phyloP scores from a whole-genome alignment of 2,329 filamentous ascomycete species.

The Botrytis pseudocinerea region DNA sequence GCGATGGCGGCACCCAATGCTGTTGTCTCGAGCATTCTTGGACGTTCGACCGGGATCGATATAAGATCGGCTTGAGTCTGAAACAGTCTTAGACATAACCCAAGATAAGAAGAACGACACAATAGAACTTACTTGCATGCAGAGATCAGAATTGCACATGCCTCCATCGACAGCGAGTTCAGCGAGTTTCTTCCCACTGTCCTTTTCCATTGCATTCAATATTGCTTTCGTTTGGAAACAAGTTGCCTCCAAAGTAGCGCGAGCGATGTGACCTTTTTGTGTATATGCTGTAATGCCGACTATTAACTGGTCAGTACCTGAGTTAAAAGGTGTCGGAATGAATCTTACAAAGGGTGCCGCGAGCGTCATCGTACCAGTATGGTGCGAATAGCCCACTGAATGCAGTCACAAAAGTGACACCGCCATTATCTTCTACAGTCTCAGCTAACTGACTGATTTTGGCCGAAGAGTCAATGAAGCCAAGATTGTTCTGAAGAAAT shows the following conservation, averaged over 20 bases:
- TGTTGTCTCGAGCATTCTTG: constrained; percentile 81
- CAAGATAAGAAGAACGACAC: not conserved
- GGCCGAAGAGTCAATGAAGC: constrained; percentile 59
- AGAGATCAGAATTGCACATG: constrained; percentile 70
- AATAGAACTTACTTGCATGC: constrained; percentile 60
- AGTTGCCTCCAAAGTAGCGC: constrained; percentile 70
- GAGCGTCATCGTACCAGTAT: constrained; percentile 75
- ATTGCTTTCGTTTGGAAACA: constrained; percentile 76
- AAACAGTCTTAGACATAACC: not conserved
- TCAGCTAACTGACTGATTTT: constrained; percentile 66
- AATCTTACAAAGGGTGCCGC: constrained; percentile 64
- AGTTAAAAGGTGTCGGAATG: not conserved
- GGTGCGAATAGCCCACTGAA: constrained; percentile 73
- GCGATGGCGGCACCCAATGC: constrained; percentile 80
- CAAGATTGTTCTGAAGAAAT: constrained; percentile 66
- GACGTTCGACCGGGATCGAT: constrained; percentile 74
- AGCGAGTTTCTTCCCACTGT: constrained; percentile 63
- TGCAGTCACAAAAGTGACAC: constrained; percentile 69
- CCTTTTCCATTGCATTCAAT: constrained; percentile 70
- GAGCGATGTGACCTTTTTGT: constrained; percentile 67
- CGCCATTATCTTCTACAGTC: constrained; percentile 66
- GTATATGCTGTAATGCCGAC: constrained; percentile 70
- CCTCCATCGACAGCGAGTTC: constrained; percentile 70
- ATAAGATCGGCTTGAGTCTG: constrained; percentile 79
- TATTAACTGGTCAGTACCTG: constrained; percentile 33